phyloP scores from a whole-genome alignment of 768 basidiomycete genomes.

The Russula abietina region DNA sequence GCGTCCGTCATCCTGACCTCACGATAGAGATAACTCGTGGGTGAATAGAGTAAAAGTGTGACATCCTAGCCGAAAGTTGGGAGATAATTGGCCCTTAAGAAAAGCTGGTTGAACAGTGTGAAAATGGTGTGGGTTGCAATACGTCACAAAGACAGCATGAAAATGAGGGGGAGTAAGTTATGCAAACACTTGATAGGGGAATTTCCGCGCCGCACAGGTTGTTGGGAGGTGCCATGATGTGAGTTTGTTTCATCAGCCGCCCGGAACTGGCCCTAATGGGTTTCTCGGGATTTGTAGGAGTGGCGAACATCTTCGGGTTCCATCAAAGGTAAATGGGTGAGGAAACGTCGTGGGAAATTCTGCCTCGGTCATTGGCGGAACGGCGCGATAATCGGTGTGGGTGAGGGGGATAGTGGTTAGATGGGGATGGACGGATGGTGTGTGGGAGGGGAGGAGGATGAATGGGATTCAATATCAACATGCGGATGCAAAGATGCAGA shows the following conservation, averaged over 20 bases:
- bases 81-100: neutral
- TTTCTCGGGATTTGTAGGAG: neutral
- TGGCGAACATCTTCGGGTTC: neutral
- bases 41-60: neutral
- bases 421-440: neutral
- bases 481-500: slow-evolving; percentile 21
- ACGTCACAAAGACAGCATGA: slow-evolving; percentile 10
- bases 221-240: neutral
- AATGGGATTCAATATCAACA: slow-evolving; percentile 19
- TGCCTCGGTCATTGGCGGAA: slow-evolving; percentile 1
- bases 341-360: slow-evolving; percentile 12
- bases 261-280: neutral
- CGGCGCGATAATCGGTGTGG: neutral
- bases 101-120: slow-evolving; percentile 8
- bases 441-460: neutral
- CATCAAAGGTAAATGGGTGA: neutral
- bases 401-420: neutral
- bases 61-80: neutral
- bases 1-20: neutral
- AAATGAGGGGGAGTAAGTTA: slow-evolving; percentile 2
- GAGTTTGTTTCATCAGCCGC: neutral
- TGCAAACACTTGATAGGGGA: slow-evolving; percentile 1
- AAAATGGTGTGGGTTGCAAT: neutral
- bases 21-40: neutral
- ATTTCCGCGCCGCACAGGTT: slow-evolving; percentile 2